Base-by-base conservation (phyloP, 2,329 filamentous ascomycete species). In the Trichoderma lentiforme region DNA sequence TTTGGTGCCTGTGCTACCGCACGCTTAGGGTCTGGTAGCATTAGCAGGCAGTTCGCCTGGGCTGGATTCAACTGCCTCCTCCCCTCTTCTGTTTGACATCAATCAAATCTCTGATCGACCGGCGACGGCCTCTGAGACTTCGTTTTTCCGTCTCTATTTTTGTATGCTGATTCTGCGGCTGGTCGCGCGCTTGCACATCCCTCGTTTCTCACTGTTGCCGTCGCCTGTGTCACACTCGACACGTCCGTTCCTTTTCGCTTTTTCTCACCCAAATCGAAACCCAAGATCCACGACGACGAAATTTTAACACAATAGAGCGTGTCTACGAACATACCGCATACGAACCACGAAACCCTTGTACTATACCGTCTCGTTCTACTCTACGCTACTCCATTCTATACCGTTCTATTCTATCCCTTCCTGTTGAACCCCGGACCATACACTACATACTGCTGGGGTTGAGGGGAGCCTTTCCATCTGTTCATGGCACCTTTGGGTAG, bases 161-260 rank as follows among this genome's bases (percentile, higher is more conserved):
- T 47, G 34, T 61, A n/a, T 65, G n/a, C 56, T 58, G 30, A 36
- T 58, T 62, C 57, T 70, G 67, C 67, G 57, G 57, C 67, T 70
- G 67, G 67, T 70, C 67, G 67, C 67, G 57, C 67, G 57, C 36
- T 70, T 62, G 57, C 56, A 36, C 21, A 12, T 61, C 56, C 39
- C 57, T 62, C 56, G 28, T 70, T 51, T 62, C 18, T 47, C 15
- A 56, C 60, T 57, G 36, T 71, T 57, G 51, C 61, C 53, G n/a
- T 60, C n/a, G 43, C 28, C 30, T 67, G 68, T 73, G 68, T 73
- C 69, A 39, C 58, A 34, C 68, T 36, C 36, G 72, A 56, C 72
- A 73, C 72, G 72, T 71, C 69, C 72, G 39, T 53, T 73, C 72
- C 56, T 73, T 73, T 67, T 36, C 66, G 39, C n/a, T 0, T 53